A percentile compares a stretch with the other conserved stretches of the same genome.
These are phyloP conservation scores for Epichloe gansuensis DNA, from an alignment of 2,329 filamentous ascomycete genomes.

Conservation along the genomic window DNA sequence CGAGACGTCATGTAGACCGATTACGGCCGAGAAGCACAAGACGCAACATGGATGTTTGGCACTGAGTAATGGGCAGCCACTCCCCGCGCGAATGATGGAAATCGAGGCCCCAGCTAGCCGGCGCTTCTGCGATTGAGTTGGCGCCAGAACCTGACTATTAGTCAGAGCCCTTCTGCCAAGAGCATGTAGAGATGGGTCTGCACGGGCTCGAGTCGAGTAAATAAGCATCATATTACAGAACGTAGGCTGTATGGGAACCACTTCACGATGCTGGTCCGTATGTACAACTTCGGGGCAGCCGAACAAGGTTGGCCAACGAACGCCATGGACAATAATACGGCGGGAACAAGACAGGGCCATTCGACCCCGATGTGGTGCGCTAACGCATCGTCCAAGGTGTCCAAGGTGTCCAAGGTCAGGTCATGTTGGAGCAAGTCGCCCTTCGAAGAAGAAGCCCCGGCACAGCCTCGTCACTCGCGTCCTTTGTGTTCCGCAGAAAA, in stretches of 20 bases:
- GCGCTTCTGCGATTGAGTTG: background rate
- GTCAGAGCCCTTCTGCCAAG: too few species aligned
- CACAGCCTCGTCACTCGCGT: background rate
- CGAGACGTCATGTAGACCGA: background rate
- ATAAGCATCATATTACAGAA: background rate
- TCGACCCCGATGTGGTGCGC: background rate
- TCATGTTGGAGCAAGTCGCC: background rate
- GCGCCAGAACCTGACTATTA: too few species aligned
- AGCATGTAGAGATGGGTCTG: background rate
- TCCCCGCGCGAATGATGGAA: background rate
- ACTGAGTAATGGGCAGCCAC: background rate
- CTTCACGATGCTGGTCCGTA: background rate
- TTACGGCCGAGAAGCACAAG: background rate
- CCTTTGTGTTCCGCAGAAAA: background rate
- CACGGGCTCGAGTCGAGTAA: background rate
- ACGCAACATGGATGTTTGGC: background rate
- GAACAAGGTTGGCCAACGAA: background rate
- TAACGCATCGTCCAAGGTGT: background rate
- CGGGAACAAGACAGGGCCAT: background rate
- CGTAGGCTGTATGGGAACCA: background rate
- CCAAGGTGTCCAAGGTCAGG: background rate
- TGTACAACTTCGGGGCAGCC: background rate
- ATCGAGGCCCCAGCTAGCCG: background rate
- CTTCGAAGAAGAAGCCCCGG: background rate
- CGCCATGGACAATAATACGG: background rate